Evolutionary conservation across 2,329 filamentous ascomycete genomes (phyloP).

Genomic region (Neurospora sp.): DNA sequence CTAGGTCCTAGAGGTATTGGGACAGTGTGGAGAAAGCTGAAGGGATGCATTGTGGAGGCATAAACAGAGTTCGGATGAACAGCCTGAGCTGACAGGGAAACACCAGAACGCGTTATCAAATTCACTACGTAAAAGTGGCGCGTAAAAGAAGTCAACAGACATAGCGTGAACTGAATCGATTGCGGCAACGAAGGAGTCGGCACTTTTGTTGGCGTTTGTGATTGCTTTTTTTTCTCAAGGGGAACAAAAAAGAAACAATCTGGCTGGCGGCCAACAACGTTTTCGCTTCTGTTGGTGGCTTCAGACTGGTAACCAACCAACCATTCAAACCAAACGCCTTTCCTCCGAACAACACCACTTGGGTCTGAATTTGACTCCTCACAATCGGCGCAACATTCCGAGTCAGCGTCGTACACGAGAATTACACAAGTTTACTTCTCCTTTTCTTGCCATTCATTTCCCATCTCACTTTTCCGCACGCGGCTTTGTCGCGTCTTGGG

Average conservation of each 20-base stretch:
- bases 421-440: not conserved
- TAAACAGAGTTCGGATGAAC: not conserved
- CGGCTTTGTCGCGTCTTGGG: not conserved
- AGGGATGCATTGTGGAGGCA: not conserved
- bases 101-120: not conserved
- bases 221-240: not conserved
- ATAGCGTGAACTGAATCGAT: not conserved
- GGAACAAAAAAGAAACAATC: not conserved
- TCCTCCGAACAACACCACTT: not conserved
- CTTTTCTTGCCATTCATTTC: not conserved
- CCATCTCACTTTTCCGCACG: not conserved
- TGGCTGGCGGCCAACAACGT: not conserved
- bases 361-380: not conserved
- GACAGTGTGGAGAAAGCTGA: not conserved
- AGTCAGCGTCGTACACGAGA: not conserved
- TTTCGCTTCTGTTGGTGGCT: not conserved
- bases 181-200: not conserved
- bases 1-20: not conserved
- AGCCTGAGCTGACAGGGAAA: not conserved
- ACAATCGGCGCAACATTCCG: not conserved
- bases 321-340: not conserved
- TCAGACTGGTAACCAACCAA: not conserved
- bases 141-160: not conserved
- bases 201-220: not conserved
- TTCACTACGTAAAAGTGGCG: not conserved